Evolutionary conservation across 2,329 filamentous ascomycete species (phyloP).

Genomic region (Alternaria brassicae): DNA sequence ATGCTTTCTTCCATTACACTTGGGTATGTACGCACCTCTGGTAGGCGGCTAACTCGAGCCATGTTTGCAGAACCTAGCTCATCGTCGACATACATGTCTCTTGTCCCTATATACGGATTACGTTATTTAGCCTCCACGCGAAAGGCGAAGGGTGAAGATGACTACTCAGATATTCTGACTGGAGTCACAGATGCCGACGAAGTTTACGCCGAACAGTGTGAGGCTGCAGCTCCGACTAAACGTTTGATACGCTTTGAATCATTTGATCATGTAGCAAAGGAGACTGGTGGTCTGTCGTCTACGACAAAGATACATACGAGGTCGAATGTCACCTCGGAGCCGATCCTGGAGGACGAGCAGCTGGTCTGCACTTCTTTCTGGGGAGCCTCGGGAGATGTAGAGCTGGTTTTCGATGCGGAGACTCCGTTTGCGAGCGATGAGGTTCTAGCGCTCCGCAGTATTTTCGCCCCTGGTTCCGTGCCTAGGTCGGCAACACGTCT

Average conservation of each 20-base stretch:
- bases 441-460: background rate
- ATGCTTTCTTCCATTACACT: background rate
- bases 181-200: background rate
- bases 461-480: background rate
- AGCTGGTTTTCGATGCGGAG: conserved; percentile 10
- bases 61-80: background rate
- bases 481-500: background rate
- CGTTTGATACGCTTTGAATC: background rate
- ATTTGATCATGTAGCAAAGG: background rate
- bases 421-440: background rate
- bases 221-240: background rate
- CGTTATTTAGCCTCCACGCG: background rate
- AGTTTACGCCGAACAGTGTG: background rate
- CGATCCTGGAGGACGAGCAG: background rate
- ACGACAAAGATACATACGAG: background rate
- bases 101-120: background rate
- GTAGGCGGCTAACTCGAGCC: background rate
- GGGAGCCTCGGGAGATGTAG: background rate
- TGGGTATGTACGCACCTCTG: background rate
- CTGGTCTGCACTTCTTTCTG: background rate
- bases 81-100: background rate
- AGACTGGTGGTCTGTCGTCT: background rate
- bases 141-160: background rate
- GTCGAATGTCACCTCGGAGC: background rate
- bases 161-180: background rate